A percentile compares a stretch with the other conserved stretches of the same genome.
Conservation (phyloP, 2,329 filamentous ascomycete genomes). For the Fusarium tricinctum region DNA sequence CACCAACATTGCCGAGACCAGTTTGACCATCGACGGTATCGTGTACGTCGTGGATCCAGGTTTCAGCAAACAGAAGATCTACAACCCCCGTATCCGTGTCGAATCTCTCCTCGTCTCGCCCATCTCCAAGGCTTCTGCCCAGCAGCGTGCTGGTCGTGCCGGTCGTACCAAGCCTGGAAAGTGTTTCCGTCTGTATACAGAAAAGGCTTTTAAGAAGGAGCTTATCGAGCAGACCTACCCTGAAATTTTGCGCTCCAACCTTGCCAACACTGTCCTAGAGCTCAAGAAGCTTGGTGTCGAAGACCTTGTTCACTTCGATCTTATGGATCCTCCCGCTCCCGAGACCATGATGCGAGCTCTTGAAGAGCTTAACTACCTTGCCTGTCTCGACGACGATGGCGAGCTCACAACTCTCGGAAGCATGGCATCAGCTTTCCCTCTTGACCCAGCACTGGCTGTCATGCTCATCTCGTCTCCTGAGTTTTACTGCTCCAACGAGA, state of each 20-base stretch:
- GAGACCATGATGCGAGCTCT: slow-evolving; percentile 98
- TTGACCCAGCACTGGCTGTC: slow-evolving; percentile 93
- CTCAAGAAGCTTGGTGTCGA: slow-evolving; percentile 97
- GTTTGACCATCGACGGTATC: slow-evolving; percentile 97
- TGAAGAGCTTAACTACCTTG: slow-evolving; percentile 97
- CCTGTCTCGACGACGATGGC: slow-evolving; percentile 95
- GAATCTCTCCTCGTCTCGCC: slow-evolving; percentile 98
- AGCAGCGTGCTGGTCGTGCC: slow-evolving; percentile 98
- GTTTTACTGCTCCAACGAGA: slow-evolving; percentile 99
- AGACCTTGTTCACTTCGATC: slow-evolving; percentile 96
- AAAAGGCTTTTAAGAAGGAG: slow-evolving; percentile 96
- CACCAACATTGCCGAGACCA: slow-evolving; percentile 98
- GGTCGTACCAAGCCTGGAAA: slow-evolving; percentile 98
- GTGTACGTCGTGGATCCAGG: slow-evolving; percentile 99
- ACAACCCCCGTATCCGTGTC: slow-evolving; percentile 95
- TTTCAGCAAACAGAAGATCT: slow-evolving; percentile 99
- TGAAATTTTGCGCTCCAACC: slow-evolving; percentile 93
- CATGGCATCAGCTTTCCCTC: slow-evolving; percentile 92
- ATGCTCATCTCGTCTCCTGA: slow-evolving; percentile 98
- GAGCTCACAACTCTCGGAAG: slow-evolving; percentile 88
- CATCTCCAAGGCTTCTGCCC: slow-evolving; percentile 96
- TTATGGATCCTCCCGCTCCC: slow-evolving; percentile 98
- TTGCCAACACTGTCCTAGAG: slow-evolving; percentile 94
- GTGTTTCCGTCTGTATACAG: slow-evolving; percentile 97
- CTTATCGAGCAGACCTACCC: slow-evolving; percentile 97